These are phyloP conservation scores for Hypoxylon sp. DNA, from an alignment of 2,329 filamentous ascomycete genomes.

Conservation along the genomic window DNA sequence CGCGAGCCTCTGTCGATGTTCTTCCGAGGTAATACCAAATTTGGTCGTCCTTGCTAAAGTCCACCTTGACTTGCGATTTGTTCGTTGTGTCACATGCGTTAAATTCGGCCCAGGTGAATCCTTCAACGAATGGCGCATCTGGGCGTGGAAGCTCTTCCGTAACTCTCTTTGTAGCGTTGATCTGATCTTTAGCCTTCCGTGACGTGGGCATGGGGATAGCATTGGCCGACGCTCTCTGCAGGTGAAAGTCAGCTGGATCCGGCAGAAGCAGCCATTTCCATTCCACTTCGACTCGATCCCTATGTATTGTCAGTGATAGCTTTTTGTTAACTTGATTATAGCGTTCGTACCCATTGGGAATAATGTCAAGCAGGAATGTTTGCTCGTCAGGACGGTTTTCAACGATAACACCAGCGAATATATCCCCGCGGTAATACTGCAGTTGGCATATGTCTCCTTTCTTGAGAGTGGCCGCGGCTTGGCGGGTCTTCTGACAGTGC, in stretches of 20 bases:
- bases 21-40: slow-evolving; percentile 92
- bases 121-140: slow-evolving; percentile 77
- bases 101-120: slow-evolving; percentile 85
- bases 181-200: slow-evolving; percentile 73
- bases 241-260: slow-evolving; percentile 77
- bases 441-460: slow-evolving; percentile 86
- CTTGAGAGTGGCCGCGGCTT: slow-evolving; percentile 77
- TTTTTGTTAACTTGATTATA: slow-evolving; percentile 16
- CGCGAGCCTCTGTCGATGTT: slow-evolving; percentile 88
- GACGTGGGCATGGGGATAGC: slow-evolving; percentile 79
- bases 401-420: slow-evolving; percentile 89
- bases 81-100: slow-evolving; percentile 72
- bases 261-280: slow-evolving; percentile 88
- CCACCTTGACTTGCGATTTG: slow-evolving; percentile 75
- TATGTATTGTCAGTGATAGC: slow-evolving; percentile 62
- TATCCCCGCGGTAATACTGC: slow-evolving; percentile 86
- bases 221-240: slow-evolving; percentile 81
- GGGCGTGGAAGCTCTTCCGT: slow-evolving; percentile 74
- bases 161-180: slow-evolving; percentile 75
- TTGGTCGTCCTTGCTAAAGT: slow-evolving; percentile 80
- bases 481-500: slow-evolving; percentile 75
- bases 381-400: slow-evolving; percentile 85
- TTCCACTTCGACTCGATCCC: slow-evolving; percentile 82
- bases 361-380: slow-evolving; percentile 82
- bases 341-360: slow-evolving; percentile 80